A percentile compares a stretch with the other conserved stretches of the same genome.
These are phyloP conservation scores for Earliella scabrosa DNA, from an alignment of 1,284 basidiomycete species.

Conservation along the genomic window DNA sequence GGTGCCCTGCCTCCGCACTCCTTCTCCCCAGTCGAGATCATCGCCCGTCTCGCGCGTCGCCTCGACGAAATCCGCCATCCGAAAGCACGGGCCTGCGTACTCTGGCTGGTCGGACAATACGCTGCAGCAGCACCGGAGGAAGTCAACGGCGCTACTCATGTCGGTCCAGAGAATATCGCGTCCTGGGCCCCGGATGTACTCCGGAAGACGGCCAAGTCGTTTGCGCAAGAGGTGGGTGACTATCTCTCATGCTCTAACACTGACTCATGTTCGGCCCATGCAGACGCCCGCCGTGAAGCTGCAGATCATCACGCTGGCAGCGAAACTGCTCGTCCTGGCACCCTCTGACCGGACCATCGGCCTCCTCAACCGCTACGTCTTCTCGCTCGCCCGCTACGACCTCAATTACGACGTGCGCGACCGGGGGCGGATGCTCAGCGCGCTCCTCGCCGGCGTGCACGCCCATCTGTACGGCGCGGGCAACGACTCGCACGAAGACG, in stretches of 20 bases:
- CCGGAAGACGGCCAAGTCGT: conserved; percentile 75
- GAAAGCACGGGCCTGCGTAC: conserved; percentile 80
- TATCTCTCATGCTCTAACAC: background rate
- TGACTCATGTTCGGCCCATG: background rate
- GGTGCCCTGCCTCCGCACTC: conserved; percentile 34
- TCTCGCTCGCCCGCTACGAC: conserved; percentile 89
- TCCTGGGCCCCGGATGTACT: conserved; percentile 88
- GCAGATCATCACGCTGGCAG: conserved; percentile 81
- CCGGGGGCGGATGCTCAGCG: conserved; percentile 79
- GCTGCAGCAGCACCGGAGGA: conserved; percentile 38
- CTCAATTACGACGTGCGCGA: conserved; percentile 87
- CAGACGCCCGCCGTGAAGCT: conserved; percentile 75
- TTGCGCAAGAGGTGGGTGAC: conserved; percentile 64
- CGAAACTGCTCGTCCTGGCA: conserved; percentile 79
- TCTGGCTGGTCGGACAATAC: conserved; percentile 93
- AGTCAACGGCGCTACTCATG: conserved; percentile 17
- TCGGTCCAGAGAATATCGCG: conserved; percentile 50
- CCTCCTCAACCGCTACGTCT: conserved; percentile 72
- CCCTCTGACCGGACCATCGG: conserved; percentile 55
- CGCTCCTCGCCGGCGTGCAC: conserved; percentile 65
- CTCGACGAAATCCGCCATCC: conserved; percentile 82
- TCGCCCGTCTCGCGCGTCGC: conserved; percentile 72
- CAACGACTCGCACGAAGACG: conserved; percentile 47
- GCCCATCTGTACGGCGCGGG: conserved; percentile 38
- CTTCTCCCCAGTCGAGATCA: conserved; percentile 65